Conservation (phyloP, 495 filamentous ascomycete species). For the Penicillium pancosmium region DNA sequence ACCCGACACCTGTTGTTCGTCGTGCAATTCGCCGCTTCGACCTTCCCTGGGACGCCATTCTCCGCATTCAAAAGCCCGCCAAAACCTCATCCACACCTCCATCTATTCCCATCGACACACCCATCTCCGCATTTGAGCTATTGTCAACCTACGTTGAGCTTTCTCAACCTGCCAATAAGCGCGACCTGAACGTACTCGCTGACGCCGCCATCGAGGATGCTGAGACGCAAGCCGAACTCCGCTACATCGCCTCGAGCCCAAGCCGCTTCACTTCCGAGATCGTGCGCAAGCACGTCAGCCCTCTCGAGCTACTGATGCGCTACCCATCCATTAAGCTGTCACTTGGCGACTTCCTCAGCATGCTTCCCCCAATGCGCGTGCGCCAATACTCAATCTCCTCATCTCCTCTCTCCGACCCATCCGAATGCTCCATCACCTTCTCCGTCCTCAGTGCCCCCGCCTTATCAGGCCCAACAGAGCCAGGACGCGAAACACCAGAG, state of each 20-base stretch:
- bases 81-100: conserved; percentile 44
- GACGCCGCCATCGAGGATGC: conserved; percentile 35
- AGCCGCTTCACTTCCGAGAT: conserved; percentile 55
- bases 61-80: conserved; percentile 44
- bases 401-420: conserved; percentile 63
- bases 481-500: conserved; percentile 32
- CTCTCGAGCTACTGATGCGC: conserved; percentile 65
- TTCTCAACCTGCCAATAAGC: conserved; percentile 63
- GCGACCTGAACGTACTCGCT: conserved; percentile 52
- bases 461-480: conserved; percentile 37
- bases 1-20: conserved; percentile 59
- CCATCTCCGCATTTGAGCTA: conserved; percentile 62
- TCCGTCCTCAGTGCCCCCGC: conserved; percentile 61
- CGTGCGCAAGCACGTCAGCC: conserved; percentile 58
- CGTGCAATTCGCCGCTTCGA: conserved; percentile 56
- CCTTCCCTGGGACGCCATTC: conserved; percentile 62
- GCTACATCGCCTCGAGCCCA: conserved; percentile 35
- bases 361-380: conserved; percentile 74
- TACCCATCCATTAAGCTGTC: conserved; percentile 59
- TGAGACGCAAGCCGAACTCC: conserved; percentile 33
- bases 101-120: conserved; percentile 58
- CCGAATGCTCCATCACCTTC: conserved; percentile 67
- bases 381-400: conserved; percentile 83
- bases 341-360: conserved; percentile 63
- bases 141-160: conserved; percentile 74